Percentiles rank a stretch among this genome's conserved stretches.
Conservation (phyloP, 768 basidiomycete genomes). For the Cystobasidium onofrii region DNA sequence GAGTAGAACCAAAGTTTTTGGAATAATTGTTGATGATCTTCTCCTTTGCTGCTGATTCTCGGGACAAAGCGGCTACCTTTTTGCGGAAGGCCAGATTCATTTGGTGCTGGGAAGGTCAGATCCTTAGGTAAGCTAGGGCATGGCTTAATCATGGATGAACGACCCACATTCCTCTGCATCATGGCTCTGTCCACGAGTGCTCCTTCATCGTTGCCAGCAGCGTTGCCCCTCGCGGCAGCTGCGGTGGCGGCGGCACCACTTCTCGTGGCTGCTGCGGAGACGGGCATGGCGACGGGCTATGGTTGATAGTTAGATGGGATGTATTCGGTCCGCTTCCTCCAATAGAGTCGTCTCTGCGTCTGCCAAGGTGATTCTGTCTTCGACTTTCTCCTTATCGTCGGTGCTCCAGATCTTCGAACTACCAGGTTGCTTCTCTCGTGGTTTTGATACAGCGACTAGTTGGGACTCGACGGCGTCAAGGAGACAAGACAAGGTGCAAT, state of each 20-base stretch:
- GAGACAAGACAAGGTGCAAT: no score
- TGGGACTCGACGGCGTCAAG: no score
- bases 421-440: no score
- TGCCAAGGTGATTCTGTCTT: no score
- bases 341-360: neutral
- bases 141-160: neutral
- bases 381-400: no score
- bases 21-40: neutral
- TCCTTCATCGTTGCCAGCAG: no score
- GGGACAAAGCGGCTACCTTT: neutral
- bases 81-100: neutral
- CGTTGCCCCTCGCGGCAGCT: no score
- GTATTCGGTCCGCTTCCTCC: no score
- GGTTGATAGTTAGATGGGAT: no score
- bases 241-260: neutral
- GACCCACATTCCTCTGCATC: neutral
- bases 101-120: neutral
- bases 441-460: neutral
- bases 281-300: neutral
- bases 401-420: no score
- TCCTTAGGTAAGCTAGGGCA: neutral
- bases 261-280: neutral
- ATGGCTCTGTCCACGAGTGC: neutral
- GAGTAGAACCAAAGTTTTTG: neutral
- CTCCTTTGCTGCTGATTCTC: neutral